phyloP scores from a whole-genome alignment of 2,329 filamentous ascomycete genomes.

The Fusarium avenaceum region DNA sequence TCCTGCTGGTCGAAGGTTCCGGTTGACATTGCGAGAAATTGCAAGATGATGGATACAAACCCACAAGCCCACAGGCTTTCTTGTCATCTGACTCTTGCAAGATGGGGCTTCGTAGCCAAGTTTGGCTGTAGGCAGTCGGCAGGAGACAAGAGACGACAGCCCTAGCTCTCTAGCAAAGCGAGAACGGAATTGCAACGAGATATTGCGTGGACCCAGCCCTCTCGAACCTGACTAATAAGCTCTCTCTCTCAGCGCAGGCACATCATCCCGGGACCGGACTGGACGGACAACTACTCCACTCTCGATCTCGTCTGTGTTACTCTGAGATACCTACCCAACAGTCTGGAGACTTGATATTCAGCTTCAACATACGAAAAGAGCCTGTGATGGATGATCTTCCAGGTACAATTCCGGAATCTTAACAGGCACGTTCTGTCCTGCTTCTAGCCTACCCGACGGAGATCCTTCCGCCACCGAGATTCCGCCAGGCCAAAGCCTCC shows the following conservation, averaged over 20 bases:
- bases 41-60: conserved; percentile 33
- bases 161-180: conserved; percentile 17
- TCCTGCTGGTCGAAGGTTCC: conserved; percentile 1
- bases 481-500: conserved; percentile 21
- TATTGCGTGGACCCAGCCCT: conserved; percentile 29
- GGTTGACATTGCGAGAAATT: background rate
- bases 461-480: conserved; percentile 26
- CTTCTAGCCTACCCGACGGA: conserved; percentile 30
- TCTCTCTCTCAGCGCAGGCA: conserved; percentile 40
- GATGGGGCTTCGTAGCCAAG: conserved; percentile 26
- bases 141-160: conserved; percentile 35
- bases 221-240: conserved; percentile 43
- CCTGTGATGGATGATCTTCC: conserved; percentile 15
- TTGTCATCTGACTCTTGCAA: conserved; percentile 33
- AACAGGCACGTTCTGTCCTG: conserved; percentile 12
- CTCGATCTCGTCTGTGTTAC: conserved; percentile 21
- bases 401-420: conserved; percentile 9
- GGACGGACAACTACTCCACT: conserved; percentile 33
- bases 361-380: conserved; percentile 1
- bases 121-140: conserved; percentile 1
- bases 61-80: conserved; percentile 22
- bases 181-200: conserved; percentile 22
- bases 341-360: conserved; percentile 1
- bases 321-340: conserved; percentile 33
- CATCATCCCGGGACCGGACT: conserved; percentile 46